Base-by-base conservation (phyloP, 768 basidiomycete species). In the Strobilomyces confusus region DNA sequence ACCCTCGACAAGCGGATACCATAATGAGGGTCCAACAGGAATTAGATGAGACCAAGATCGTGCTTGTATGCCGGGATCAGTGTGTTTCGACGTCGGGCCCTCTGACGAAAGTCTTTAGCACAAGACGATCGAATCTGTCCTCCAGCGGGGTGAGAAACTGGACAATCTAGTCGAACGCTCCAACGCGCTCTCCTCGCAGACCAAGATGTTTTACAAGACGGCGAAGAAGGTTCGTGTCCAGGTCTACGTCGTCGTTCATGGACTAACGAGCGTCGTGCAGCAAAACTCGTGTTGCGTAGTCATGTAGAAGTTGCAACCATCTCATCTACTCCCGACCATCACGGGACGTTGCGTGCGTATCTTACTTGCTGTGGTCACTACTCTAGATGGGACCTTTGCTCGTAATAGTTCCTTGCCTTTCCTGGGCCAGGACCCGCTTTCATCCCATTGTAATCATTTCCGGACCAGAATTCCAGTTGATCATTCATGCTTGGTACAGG, bases 201-300 rank as follows among this genome's bases (percentile, higher is more conserved):
- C 84, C 73, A 98, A 98, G 84, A 89, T 92, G 87, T 99, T 99
- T 69, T 98, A 98, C 78, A 97, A 98, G 87, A 97, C 95, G 9
- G 93, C 95, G 2, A 98, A 98, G 88, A 95, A 95, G 88, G 95
- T 93, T 51, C 48, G 80, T 64, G 4, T 19, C 46, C 19, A 2
- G 19, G 11, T 23, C 14, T 42, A 5, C 14, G 26, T 48, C 29
- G 44, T 54, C 17, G 23, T 49, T 22, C 54, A 19, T 22, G 34
- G 37, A 43, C 57, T 63, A 51, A 65, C 52, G 15, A 36, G 37
- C 37, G 40, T 42, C 17, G n/a, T 52, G 33, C 67, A 94, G 91
- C 92, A 95, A 91, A 97, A 97, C 73, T 89, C 89, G 23, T 98
- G 95, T 74, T 97, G 94, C 67, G 77, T 90, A 56, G 75, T 95